phyloP scores from a whole-genome alignment of 345 rosid genomes.

The Cardamine occulta region DNA sequence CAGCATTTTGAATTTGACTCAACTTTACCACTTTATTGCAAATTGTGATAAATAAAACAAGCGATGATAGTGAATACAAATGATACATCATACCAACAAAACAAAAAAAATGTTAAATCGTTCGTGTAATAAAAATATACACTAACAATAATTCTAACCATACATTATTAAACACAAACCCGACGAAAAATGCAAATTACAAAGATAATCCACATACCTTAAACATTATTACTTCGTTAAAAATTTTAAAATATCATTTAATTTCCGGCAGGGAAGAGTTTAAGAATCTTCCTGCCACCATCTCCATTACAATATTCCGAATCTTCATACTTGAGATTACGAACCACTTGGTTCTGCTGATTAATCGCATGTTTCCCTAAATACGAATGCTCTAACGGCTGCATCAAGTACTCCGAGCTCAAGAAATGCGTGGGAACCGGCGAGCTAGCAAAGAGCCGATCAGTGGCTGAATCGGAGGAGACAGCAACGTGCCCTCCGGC shows the following conservation, averaged over 20 bases:
- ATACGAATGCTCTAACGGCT: slow-evolving; percentile 18
- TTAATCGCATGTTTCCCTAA: slow-evolving; percentile 17
- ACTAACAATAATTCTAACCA: slow-evolving; percentile 10
- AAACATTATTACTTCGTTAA: slow-evolving; percentile 14
- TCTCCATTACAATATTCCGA: slow-evolving; percentile 25
- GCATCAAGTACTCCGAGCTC: slow-evolving; percentile 31
- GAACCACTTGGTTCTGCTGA: slow-evolving; percentile 34
- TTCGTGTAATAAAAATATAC: slow-evolving; percentile 11
- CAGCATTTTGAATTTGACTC: background rate
- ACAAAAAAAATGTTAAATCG: slow-evolving; percentile 1
- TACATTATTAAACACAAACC: slow-evolving; percentile 25
- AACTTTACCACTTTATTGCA: background rate
- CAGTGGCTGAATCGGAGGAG: slow-evolving; percentile 56
- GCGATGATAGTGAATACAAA: background rate
- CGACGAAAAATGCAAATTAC: background rate
- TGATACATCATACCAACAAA: slow-evolving; percentile 6
- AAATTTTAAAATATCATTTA: background rate
- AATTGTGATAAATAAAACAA: background rate
- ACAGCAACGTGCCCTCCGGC: slow-evolving; percentile 58
- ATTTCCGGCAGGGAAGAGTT: slow-evolving; percentile 38
- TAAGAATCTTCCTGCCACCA: slow-evolving; percentile 37
- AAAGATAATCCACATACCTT: slow-evolving; percentile 14
- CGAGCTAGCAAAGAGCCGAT: slow-evolving; percentile 52
- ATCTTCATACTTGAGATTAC: slow-evolving; percentile 38
- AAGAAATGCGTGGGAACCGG: slow-evolving; percentile 44